Evolutionary conservation across 495 filamentous ascomycete species (phyloP).

Genomic region (Penicillium coffeae): DNA sequence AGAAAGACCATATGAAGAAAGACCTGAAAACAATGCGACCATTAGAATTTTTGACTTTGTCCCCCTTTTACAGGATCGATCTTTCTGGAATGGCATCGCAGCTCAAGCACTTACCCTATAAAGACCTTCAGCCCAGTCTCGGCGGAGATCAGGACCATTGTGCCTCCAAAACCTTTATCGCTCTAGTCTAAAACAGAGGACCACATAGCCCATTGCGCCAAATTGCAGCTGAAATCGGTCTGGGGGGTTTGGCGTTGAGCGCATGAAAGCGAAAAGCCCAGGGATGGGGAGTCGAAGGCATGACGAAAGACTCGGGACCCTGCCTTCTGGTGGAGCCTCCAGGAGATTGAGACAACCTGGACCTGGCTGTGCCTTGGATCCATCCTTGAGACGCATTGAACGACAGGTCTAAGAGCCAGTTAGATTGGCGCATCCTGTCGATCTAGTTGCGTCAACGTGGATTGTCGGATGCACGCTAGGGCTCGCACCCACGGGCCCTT

Average conservation of each 20-base stretch:
- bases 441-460: slow-evolving; percentile 24
- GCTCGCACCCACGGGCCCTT: slow-evolving; percentile 17
- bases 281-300: slow-evolving; percentile 3
- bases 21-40: slow-evolving; percentile 18
- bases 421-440: slow-evolving; percentile 7
- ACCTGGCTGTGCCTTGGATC: background rate
- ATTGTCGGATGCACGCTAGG: slow-evolving; percentile 4
- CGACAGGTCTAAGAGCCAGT: background rate
- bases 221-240: too few relatives aligned
- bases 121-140: slow-evolving; percentile 35
- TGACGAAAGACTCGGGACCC: background rate
- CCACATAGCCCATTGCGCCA: slow-evolving; percentile 14
- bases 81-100: background rate
- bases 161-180: slow-evolving; percentile 13
- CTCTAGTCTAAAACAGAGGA: background rate
- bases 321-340: slow-evolving; percentile 13
- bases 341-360: slow-evolving; percentile 19
- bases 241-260: background rate
- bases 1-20: slow-evolving; percentile 34
- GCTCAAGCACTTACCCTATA: slow-evolving; percentile 31
- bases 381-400: background rate
- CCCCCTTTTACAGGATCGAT: background rate
- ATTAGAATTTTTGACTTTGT: slow-evolving; percentile 4
- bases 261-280: background rate
- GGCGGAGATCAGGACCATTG: slow-evolving; percentile 30